Evolutionary conservation across 768 basidiomycete species (phyloP).

Genomic region (Suillus spraguei): DNA sequence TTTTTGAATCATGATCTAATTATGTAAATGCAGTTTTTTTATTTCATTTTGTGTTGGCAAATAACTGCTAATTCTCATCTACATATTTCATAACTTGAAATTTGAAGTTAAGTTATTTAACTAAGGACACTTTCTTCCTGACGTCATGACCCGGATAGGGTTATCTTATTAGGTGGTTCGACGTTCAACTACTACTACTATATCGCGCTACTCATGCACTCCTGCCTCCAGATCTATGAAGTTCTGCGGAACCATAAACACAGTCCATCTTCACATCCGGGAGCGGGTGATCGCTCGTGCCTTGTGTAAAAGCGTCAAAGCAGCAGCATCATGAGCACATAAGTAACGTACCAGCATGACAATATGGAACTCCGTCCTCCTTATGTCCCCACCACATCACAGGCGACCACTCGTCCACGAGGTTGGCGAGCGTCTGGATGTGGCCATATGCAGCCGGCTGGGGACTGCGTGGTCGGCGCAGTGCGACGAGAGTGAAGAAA

Average conservation of each 20-base stretch:
- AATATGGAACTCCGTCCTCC: not conserved
- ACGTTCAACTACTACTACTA: too few species aligned
- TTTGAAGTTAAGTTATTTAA: too few species aligned
- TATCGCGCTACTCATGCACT: not conserved
- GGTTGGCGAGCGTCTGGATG: conserved; percentile 35
- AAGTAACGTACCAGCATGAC: conserved; percentile 23
- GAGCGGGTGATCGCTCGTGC: conserved; percentile 19
- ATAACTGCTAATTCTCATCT: too few species aligned
- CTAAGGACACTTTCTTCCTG: too few species aligned
- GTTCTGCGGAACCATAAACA: conserved; percentile 16
- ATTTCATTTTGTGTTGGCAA: too few species aligned
- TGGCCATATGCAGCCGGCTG: conserved; percentile 37
- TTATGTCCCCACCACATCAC: conserved; percentile 37
- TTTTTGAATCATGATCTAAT: too few species aligned
- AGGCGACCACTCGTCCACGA: conserved; percentile 38
- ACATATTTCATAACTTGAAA: too few species aligned
- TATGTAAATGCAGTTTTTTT: too few species aligned
- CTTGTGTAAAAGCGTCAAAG: not conserved
- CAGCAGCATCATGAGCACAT: not conserved
- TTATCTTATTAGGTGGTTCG: too few species aligned
- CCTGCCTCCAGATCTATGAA: not conserved
- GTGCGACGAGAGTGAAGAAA: conserved; percentile 18
- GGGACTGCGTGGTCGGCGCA: conserved; percentile 22
- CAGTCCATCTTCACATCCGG: conserved; percentile 22
- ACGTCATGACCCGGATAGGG: too few species aligned